Conservation (phyloP, 2,329 filamentous ascomycete genomes). For the Fonsecaea multimorphosa region DNA sequence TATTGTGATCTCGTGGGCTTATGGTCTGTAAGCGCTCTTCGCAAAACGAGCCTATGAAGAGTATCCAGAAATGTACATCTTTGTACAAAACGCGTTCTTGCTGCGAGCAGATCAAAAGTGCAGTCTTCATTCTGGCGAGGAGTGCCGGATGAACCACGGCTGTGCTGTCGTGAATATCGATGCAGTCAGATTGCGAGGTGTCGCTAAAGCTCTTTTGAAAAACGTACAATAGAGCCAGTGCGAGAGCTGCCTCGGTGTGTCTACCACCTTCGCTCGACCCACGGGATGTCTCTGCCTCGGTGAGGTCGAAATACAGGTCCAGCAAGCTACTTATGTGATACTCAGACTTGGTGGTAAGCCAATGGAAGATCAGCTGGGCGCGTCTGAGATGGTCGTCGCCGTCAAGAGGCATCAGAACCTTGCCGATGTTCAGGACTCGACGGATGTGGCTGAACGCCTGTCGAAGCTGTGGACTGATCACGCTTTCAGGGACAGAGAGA, state of each 20-base stretch:
- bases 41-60: conserved; percentile 8
- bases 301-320: conserved; percentile 10
- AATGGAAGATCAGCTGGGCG: conserved; percentile 11
- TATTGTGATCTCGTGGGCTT: background rate
- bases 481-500: background rate
- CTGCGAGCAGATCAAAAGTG: background rate
- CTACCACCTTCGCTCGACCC: background rate
- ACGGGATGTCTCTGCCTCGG: background rate
- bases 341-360: conserved; percentile 6
- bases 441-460: conserved; percentile 9
- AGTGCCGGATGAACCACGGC: background rate
- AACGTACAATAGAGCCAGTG: conserved; percentile 2
- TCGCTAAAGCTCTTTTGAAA: conserved; percentile 10
- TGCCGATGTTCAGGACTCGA: conserved; percentile 6
- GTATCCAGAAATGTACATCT: conserved; percentile 6
- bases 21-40: background rate
- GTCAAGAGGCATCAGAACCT: background rate
- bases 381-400: background rate
- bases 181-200: background rate
- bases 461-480: background rate
- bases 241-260: conserved; percentile 3
- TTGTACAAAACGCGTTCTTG: background rate
- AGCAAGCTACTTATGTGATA: conserved; percentile 12
- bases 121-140: background rate
- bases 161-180: conserved; percentile 6